These are phyloP conservation scores for Suillus spraguei DNA, from an alignment of 768 basidiomycete species.

Conservation along the genomic window DNA sequence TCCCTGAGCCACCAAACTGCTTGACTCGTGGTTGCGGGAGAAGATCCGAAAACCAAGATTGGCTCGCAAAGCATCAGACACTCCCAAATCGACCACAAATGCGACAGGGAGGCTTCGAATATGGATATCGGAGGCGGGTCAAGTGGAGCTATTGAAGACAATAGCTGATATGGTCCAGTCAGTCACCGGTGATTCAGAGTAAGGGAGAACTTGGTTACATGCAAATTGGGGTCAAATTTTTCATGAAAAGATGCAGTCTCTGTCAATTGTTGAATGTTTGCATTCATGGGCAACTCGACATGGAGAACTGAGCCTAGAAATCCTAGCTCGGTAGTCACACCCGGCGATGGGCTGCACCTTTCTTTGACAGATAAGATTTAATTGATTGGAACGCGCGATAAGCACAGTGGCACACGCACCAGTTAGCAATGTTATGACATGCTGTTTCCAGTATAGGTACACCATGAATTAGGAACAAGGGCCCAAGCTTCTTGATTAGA, in stretches of 20 bases:
- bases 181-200: background rate
- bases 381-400: conserved; percentile 8
- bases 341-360: conserved; percentile 78
- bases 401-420: conserved; percentile 51
- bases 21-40: conserved; percentile 82
- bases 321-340: conserved; percentile 73
- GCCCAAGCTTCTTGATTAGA: conserved; percentile 67
- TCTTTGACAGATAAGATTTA: conserved; percentile 42
- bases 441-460: conserved; percentile 83
- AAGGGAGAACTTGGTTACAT: conserved; percentile 38
- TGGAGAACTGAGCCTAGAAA: conserved; percentile 79
- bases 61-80: conserved; percentile 91
- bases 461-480: conserved; percentile 72
- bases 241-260: conserved; percentile 53
- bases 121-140: conserved; percentile 58
- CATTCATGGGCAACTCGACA: conserved; percentile 66
- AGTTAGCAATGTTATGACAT: conserved; percentile 82
- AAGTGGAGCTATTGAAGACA: conserved; percentile 65
- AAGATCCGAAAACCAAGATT: conserved; percentile 77
- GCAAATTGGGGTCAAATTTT: conserved; percentile 52
- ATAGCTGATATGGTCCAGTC: conserved; percentile 47
- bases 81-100: conserved; percentile 92
- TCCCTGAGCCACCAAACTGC: conserved; percentile 93
- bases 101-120: conserved; percentile 64
- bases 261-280: conserved; percentile 74